Percentiles rank a stretch among this genome's conserved stretches.
Evolutionary conservation across 2,329 filamentous ascomycete genomes (phyloP).

Genomic region (Sclerotinia minor): DNA sequence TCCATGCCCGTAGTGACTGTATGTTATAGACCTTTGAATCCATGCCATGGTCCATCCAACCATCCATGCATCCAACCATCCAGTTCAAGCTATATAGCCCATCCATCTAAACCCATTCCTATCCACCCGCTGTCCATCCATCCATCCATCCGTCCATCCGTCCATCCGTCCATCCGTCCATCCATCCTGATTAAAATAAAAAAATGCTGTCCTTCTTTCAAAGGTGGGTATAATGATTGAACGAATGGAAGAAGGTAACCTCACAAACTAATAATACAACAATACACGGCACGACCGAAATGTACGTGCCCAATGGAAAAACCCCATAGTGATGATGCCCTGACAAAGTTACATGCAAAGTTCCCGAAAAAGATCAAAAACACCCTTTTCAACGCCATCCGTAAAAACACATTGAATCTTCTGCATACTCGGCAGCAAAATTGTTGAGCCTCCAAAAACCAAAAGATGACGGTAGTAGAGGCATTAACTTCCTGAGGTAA

Average conservation of each 20-base stretch:
- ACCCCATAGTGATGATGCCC: conserved; percentile 10
- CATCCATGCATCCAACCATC: not conserved
- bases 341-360: conserved; percentile 6
- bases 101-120: conserved; percentile 13
- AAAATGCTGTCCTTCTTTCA: conserved; percentile 15
- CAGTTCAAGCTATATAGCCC: not conserved
- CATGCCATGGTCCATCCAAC: not conserved
- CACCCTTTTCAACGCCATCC: conserved; percentile 21
- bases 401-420: conserved; percentile 18
- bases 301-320: conserved; percentile 3
- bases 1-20: conserved; percentile 12
- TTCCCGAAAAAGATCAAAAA: conserved; percentile 5
- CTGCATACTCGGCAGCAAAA: conserved; percentile 2
- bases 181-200: conserved; percentile 2
- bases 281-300: conserved; percentile 7
- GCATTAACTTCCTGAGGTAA: not conserved
- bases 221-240: conserved; percentile 14
- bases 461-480: not conserved
- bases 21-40: conserved; percentile 17
- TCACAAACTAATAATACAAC: conserved; percentile 15
- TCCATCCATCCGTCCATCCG: not conserved
- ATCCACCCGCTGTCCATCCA: not conserved
- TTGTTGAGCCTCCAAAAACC: not conserved
- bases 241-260: conserved; percentile 9
- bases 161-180: not conserved